Evolutionary conservation across 2,329 filamentous ascomycete species (phyloP).

Genomic region (Trichophyton simii): DNA sequence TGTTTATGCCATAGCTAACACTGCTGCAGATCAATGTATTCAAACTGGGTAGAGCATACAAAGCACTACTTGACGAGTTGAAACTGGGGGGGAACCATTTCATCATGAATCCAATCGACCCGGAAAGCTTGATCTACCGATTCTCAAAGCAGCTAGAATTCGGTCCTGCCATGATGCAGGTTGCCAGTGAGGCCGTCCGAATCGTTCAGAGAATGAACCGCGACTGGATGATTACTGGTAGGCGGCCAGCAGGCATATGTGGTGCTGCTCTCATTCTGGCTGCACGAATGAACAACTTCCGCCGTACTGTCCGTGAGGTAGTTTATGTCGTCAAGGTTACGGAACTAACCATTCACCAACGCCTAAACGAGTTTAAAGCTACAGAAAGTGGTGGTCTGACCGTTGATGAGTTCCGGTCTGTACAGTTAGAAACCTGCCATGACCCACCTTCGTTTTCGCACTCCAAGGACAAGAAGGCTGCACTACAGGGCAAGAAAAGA

Average conservation of each 20-base stretch:
- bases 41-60: slow-evolving; percentile 79
- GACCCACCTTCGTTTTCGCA: slow-evolving; percentile 69
- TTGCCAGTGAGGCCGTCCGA: slow-evolving; percentile 75
- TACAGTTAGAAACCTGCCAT: slow-evolving; percentile 50
- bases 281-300: slow-evolving; percentile 96
- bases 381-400: slow-evolving; percentile 76
- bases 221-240: slow-evolving; percentile 94
- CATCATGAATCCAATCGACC: slow-evolving; percentile 62
- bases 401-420: slow-evolving; percentile 62
- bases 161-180: slow-evolving; percentile 63
- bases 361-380: slow-evolving; percentile 79
- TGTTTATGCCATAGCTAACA: slow-evolving; percentile 14
- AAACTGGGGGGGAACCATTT: slow-evolving; percentile 45
- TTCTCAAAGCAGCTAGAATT: slow-evolving; percentile 92
- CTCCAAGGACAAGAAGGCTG: slow-evolving; percentile 45
- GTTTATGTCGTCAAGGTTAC: slow-evolving; percentile 98
- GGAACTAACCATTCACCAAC: slow-evolving; percentile 81
- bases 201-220: slow-evolving; percentile 87
- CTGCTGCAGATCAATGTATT: slow-evolving; percentile 67
- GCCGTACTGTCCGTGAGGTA: slow-evolving; percentile 80
- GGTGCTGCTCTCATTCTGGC: slow-evolving; percentile 90
- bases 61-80: slow-evolving; percentile 56
- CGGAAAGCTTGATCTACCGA: slow-evolving; percentile 81
- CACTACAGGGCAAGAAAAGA: slow-evolving; percentile 30
- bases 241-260: slow-evolving; percentile 84